phyloP scores from a whole-genome alignment of 192 early-diverging fungal genomes.

The Fimicolochytrium jonesii region DNA sequence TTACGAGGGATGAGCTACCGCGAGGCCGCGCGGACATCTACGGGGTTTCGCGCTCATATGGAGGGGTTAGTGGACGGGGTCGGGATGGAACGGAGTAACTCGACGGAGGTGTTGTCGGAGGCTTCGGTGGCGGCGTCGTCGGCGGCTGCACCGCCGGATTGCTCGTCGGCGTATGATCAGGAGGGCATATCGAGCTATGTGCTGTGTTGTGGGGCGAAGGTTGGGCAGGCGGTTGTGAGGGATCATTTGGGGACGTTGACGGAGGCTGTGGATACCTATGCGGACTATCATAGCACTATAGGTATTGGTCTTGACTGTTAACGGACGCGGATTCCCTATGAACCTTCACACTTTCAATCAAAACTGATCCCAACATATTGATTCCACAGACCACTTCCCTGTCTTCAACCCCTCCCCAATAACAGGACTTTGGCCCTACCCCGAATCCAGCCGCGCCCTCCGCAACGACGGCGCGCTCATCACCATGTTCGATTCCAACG shows the following conservation, averaged over 20 bases:
- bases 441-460: not conserved
- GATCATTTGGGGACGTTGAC: not conserved
- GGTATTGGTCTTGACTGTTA: not conserved
- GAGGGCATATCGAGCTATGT: slow-evolving; percentile 6
- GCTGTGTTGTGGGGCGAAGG: slow-evolving; percentile 2
- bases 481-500: slow-evolving; percentile 11
- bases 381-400: not conserved
- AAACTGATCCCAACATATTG: not conserved
- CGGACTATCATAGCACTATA: not conserved
- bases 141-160: too few species aligned
- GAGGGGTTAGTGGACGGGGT: too few species aligned
- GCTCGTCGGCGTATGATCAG: not conserved
- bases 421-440: slow-evolving; percentile 19
- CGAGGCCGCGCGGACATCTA: too few species aligned
- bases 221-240: not conserved
- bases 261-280: not conserved
- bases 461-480: slow-evolving; percentile 6
- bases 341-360: too few species aligned
- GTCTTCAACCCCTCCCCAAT: not conserved
- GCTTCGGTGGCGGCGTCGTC: too few species aligned
- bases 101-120: too few species aligned
- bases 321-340: too few species aligned
- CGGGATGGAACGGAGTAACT: too few species aligned
- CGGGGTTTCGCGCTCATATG: too few species aligned
- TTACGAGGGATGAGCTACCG: too few species aligned